A percentile compares a stretch with the other conserved stretches of the same genome.
phyloP scores from a whole-genome alignment of 352 stramenopile species.

The Peronospora farinosa region DNA sequence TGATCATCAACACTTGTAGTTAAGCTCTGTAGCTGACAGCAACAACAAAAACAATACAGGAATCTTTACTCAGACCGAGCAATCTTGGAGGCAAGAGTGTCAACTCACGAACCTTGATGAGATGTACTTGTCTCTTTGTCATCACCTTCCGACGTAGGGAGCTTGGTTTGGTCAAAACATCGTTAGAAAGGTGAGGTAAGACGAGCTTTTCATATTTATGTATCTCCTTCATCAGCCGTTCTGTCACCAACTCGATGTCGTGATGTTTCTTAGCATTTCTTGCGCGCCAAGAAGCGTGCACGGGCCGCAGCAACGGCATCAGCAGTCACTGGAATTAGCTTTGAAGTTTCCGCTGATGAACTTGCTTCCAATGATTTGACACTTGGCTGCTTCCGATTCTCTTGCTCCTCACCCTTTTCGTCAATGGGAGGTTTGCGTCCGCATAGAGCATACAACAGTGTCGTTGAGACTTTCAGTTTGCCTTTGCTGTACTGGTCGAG shows the following conservation, averaged over 20 bases:
- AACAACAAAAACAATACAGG: background rate
- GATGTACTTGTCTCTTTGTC: background rate
- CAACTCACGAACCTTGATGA: background rate
- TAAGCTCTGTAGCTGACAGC: background rate
- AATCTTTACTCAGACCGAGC: background rate
- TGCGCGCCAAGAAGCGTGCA: conserved; percentile 40
- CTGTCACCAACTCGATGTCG: background rate
- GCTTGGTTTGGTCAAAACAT: background rate
- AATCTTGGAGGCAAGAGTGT: background rate
- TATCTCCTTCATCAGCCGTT: too few relatives aligned
- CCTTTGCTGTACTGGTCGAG: conserved; percentile 35
- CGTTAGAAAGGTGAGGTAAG: too few relatives aligned
- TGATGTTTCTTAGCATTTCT: conserved; percentile 15
- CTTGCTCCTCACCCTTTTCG: background rate
- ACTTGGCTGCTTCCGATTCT: conserved; percentile 1
- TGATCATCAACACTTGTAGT: background rate
- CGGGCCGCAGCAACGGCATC: conserved; percentile 37
- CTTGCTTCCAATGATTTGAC: background rate
- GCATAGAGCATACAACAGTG: conserved; percentile 47
- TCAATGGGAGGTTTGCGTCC: conserved; percentile 24
- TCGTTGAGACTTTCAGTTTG: conserved; percentile 25
- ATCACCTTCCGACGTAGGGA: background rate
- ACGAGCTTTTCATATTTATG: too few relatives aligned
- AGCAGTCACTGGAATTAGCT: conserved; percentile 13
- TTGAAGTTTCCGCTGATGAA: conserved; percentile 1